These are phyloP conservation scores for Pichia sp. DNA, from an alignment of 1,139 yeast genomes.

Conservation along the genomic window DNA sequence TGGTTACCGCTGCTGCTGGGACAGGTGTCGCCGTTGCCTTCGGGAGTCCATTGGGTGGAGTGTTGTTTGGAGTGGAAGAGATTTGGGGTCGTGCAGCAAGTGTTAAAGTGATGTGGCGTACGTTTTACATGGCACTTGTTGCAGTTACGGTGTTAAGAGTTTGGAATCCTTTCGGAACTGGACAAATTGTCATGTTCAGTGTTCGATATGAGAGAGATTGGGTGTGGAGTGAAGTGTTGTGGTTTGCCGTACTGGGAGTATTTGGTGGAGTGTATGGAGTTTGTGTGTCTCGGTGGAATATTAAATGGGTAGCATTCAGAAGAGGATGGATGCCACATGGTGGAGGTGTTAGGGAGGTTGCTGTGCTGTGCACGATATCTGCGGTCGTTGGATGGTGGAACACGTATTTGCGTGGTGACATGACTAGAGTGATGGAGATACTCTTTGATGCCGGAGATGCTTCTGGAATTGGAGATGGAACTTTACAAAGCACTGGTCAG, in stretches of 20 bases:
- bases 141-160: slow-evolving; percentile 76
- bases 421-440: slow-evolving; percentile 93
- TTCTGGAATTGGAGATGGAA: slow-evolving; percentile 14
- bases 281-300: slow-evolving; percentile 69
- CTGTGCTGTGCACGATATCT: slow-evolving; percentile 59
- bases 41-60: slow-evolving; percentile 72
- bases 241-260: slow-evolving; percentile 70
- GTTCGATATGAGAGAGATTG: slow-evolving; percentile 81
- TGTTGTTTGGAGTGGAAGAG: slow-evolving; percentile 65
- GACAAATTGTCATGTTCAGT: slow-evolving; percentile 87
- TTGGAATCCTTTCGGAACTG: slow-evolving; percentile 87
- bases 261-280: slow-evolving; percentile 94
- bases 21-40: slow-evolving; percentile 74
- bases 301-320: slow-evolving; percentile 72
- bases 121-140: slow-evolving; percentile 83
- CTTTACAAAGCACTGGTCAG: slow-evolving; percentile 9
- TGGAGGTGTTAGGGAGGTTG: slow-evolving; percentile 53
- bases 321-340: slow-evolving; percentile 49
- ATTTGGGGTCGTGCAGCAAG: slow-evolving; percentile 58
- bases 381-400: slow-evolving; percentile 78
- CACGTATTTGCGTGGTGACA: slow-evolving; percentile 72
- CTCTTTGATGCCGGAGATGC: slow-evolving; percentile 71
- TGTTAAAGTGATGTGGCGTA: slow-evolving; percentile 82
- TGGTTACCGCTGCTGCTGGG: slow-evolving; percentile 53
- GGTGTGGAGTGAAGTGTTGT: slow-evolving; percentile 81